Conservation (phyloP, 495 filamentous ascomycete species). For the Margaritispora aquatica region DNA sequence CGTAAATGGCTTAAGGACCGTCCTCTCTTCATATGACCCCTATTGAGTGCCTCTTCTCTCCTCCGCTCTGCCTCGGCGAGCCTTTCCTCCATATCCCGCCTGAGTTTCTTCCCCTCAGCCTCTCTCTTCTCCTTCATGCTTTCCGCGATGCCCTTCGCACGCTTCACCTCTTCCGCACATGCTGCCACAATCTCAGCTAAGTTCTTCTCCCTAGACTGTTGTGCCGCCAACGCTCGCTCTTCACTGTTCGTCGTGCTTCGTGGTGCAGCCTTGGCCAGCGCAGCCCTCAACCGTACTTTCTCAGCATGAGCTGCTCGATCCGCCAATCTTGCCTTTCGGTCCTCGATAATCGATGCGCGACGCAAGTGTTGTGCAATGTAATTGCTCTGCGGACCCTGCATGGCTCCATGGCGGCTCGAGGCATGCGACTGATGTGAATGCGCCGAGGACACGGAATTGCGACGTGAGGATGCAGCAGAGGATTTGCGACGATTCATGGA, state of each 20-base stretch:
- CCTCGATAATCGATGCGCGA: constrained; percentile 86
- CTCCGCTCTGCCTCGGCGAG: constrained; percentile 82
- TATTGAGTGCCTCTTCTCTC: constrained; percentile 50
- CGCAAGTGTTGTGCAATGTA: constrained; percentile 86
- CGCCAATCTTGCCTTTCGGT: constrained; percentile 85
- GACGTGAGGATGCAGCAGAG: constrained; percentile 79
- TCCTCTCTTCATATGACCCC: constrained; percentile 44
- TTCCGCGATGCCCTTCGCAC: constrained; percentile 89
- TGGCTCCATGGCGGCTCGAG: constrained; percentile 57
- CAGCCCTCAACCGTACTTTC: constrained; percentile 87
- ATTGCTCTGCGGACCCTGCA: constrained; percentile 69
- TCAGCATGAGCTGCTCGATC: constrained; percentile 93
- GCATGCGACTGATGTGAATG: constrained; percentile 57
- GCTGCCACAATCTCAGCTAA: constrained; percentile 88
- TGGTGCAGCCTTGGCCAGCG: constrained; percentile 72
- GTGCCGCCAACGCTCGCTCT: constrained; percentile 82
- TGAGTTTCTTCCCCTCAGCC: constrained; percentile 69
- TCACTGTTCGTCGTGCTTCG: constrained; percentile 56
- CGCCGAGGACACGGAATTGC: constrained; percentile 82
- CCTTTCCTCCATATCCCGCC: constrained; percentile 78
- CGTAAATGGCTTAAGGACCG: constrained; percentile 36
- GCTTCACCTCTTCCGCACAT: constrained; percentile 90
- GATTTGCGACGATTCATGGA: constrained; percentile 67
- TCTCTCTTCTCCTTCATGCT: constrained; percentile 87
- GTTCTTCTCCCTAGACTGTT: constrained; percentile 83